Evolutionary conservation across 2,329 filamentous ascomycete species (phyloP).

Genomic region (Lachnellula arida): DNA sequence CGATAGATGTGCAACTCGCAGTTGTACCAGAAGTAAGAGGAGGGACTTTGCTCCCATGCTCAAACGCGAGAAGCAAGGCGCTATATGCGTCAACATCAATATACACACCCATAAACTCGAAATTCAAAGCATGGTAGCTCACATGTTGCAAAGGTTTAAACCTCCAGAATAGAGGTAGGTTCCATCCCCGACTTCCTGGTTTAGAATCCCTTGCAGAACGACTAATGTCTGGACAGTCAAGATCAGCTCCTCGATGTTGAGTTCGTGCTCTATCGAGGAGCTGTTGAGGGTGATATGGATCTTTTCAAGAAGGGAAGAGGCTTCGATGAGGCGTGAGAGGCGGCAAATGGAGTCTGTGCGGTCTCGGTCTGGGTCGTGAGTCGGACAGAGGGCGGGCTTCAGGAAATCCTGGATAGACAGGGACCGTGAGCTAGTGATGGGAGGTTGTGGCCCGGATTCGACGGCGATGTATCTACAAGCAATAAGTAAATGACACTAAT

Average conservation of each 20-base stretch:
- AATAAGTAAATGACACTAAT: slow-evolving; percentile 5
- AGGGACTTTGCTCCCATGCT: slow-evolving; percentile 15
- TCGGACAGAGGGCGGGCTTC: slow-evolving; percentile 13
- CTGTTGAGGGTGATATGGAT: slow-evolving; percentile 13
- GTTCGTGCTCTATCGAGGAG: slow-evolving; percentile 8
- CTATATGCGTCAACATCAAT: slow-evolving; percentile 11
- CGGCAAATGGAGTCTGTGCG: slow-evolving; percentile 10
- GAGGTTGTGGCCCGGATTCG: slow-evolving; percentile 12
- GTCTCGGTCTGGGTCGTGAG: slow-evolving; percentile 8
- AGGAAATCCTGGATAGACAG: slow-evolving; percentile 5
- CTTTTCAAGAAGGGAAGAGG: slow-evolving; percentile 18
- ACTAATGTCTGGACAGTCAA: slow-evolving; percentile 11
- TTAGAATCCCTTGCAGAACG: slow-evolving; percentile 12
- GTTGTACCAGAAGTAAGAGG: not conserved
- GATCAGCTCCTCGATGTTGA: slow-evolving; percentile 17
- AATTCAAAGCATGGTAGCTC: slow-evolving; percentile 4
- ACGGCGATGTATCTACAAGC: slow-evolving; percentile 18
- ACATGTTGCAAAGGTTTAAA: slow-evolving; percentile 14
- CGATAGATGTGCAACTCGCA: slow-evolving; percentile 8
- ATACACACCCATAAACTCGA: not conserved
- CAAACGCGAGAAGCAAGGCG: slow-evolving; percentile 15
- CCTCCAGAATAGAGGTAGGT: slow-evolving; percentile 9
- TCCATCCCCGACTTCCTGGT: slow-evolving; percentile 8
- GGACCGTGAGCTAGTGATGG: slow-evolving; percentile 12
- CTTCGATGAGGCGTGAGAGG: slow-evolving; percentile 15